Conservation (phyloP, 2,329 filamentous ascomycete species). For the Scortechinia acanthostroma region DNA sequence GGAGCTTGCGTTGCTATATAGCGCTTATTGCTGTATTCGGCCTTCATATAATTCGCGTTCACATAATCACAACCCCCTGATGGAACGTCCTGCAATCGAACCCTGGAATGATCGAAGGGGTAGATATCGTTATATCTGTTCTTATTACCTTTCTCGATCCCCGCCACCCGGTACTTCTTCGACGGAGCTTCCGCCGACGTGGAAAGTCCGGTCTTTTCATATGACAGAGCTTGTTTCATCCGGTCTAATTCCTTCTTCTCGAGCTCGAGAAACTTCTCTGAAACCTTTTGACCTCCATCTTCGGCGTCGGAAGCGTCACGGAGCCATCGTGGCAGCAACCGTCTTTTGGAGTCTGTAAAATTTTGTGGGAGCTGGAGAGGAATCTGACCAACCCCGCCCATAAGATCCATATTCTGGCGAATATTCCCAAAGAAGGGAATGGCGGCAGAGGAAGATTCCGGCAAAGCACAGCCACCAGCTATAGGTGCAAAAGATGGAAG, state of each 20-base stretch:
- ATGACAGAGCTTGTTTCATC: slow-evolving; percentile 57
- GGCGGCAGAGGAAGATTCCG: slow-evolving; percentile 37
- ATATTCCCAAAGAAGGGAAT: slow-evolving; percentile 65
- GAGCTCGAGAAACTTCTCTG: slow-evolving; percentile 50
- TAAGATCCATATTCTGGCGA: slow-evolving; percentile 59
- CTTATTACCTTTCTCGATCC: slow-evolving; percentile 60
- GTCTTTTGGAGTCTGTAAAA: slow-evolving; percentile 34
- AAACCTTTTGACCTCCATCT: slow-evolving; percentile 47
- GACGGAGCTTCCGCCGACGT: slow-evolving; percentile 20
- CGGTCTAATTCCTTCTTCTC: slow-evolving; percentile 55
- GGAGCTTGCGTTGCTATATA: slow-evolving; percentile 64
- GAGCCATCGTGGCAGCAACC: slow-evolving; percentile 48
- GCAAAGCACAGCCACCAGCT: slow-evolving; percentile 55
- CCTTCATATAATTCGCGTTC: slow-evolving; percentile 54
- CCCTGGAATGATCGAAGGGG: slow-evolving; percentile 58
- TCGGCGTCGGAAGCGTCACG: slow-evolving; percentile 36
- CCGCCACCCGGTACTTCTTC: slow-evolving; percentile 47
- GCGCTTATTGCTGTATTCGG: slow-evolving; percentile 47
- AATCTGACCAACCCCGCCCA: slow-evolving; percentile 61
- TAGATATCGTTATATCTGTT: slow-evolving; percentile 67
- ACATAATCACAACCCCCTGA: slow-evolving; percentile 53
- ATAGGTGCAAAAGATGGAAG: slow-evolving; percentile 44
- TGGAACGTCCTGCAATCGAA: slow-evolving; percentile 45
- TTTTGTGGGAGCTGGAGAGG: slow-evolving; percentile 41
- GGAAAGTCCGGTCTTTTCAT: slow-evolving; percentile 43